Percentiles rank a stretch among this genome's conserved stretches.
Evolutionary conservation across 371 early-diverging fungal genomes (phyloP).

Genomic region (Mucor irregularis): DNA sequence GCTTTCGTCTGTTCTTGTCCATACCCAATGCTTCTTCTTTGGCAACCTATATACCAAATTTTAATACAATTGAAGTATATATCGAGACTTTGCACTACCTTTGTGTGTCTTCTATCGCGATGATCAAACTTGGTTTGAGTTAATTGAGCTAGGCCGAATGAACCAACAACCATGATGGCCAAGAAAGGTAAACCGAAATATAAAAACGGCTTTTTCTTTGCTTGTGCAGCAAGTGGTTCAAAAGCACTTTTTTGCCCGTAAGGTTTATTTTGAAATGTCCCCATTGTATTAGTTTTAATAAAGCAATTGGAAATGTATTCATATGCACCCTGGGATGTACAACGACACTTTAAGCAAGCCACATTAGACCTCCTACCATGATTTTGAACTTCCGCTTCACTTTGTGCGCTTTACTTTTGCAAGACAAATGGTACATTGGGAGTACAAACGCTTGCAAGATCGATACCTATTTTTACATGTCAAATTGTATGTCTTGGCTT

Average conservation of each 20-base stretch:
- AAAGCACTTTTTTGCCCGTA: conserved; percentile 29
- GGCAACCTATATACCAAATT: conserved; percentile 40
- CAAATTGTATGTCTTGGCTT: not conserved
- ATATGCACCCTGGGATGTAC: not conserved
- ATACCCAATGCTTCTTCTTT: conserved; percentile 68
- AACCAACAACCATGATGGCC: conserved; percentile 55
- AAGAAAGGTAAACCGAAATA: conserved; percentile 68
- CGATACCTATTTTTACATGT: not conserved
- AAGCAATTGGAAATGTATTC: not conserved
- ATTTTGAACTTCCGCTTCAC: no score
- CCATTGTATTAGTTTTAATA: conserved; percentile 24
- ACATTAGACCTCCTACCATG: no score
- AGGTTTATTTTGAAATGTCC: conserved; percentile 47
- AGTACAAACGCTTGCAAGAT: no score
- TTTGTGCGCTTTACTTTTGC: no score
- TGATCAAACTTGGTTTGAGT: conserved; percentile 68
- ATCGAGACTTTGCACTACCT: conserved; percentile 25
- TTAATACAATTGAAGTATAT: not conserved
- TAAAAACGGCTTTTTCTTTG: conserved; percentile 52
- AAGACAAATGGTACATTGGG: no score
- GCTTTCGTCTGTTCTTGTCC: conserved; percentile 52
- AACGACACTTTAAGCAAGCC: not conserved
- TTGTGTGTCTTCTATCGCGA: conserved; percentile 46
- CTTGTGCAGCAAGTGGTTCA: conserved; percentile 33
- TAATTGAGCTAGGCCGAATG: conserved; percentile 58